phyloP scores from a whole-genome alignment of 495 filamentous ascomycete genomes.

The Aspergillus saccharolyticus region DNA sequence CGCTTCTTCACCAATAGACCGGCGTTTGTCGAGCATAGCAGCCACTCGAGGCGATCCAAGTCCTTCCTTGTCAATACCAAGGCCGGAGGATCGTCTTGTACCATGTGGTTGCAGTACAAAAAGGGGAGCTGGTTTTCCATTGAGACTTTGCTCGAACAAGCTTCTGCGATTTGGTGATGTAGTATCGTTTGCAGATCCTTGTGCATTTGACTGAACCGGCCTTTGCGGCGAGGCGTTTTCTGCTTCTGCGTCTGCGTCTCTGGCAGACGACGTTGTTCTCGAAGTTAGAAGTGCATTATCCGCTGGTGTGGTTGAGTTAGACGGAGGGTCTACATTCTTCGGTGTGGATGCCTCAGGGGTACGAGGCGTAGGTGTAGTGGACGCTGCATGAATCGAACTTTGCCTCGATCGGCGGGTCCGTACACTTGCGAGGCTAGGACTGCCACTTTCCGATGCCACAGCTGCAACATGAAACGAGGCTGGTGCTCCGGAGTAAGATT shows the following conservation, averaged over 20 bases:
- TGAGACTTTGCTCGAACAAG: constrained; percentile 56
- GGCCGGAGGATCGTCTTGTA: constrained; percentile 59
- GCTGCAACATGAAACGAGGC: constrained; percentile 32
- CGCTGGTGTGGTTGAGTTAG: constrained; percentile 50
- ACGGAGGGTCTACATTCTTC: constrained; percentile 46
- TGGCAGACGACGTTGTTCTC: constrained; percentile 47
- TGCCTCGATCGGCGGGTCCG: constrained; percentile 50
- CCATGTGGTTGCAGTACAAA: constrained; percentile 62
- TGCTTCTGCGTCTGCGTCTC: constrained; percentile 39
- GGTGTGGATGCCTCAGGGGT: constrained; percentile 31
- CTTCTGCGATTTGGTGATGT: constrained; percentile 37
- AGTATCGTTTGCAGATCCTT: constrained; percentile 33
- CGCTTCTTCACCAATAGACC: constrained; percentile 64
- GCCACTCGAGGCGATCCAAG: constrained; percentile 75
- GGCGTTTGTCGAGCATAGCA: constrained; percentile 66
- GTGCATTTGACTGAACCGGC: constrained; percentile 47
- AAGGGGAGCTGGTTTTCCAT: constrained; percentile 56
- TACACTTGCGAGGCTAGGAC: constrained; percentile 52
- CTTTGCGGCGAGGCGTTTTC: constrained; percentile 51
- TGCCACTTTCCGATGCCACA: constrained; percentile 55
- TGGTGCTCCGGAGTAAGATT: constrained; percentile 29
- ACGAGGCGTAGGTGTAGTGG: constrained; percentile 41
- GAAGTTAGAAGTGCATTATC: constrained; percentile 45
- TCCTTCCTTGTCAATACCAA: constrained; percentile 69
- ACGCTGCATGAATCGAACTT: constrained; percentile 36